These are phyloP conservation scores for Monilinia polystroma DNA, from an alignment of 2,329 filamentous ascomycete genomes.

Conservation along the genomic window DNA sequence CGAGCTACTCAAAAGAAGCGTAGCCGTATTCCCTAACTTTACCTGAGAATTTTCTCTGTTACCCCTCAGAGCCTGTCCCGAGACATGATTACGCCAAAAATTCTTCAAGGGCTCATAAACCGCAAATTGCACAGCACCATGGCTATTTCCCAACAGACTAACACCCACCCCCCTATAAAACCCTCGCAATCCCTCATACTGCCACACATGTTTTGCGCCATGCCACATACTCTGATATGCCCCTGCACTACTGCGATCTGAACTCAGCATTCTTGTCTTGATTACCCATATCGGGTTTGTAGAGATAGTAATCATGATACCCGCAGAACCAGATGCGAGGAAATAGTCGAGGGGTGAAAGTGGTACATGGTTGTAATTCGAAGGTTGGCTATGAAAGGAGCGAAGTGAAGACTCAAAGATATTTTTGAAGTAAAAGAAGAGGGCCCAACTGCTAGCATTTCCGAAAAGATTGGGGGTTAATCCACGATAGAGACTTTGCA, in stretches of 20 bases:
- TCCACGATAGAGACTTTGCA: constrained; percentile 80
- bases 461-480: constrained; percentile 87
- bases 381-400: constrained; percentile 29
- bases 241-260: constrained; percentile 68
- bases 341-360: constrained; percentile 67
- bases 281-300: constrained; percentile 98
- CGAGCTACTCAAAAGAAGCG: constrained; percentile 73
- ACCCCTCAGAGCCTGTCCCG: constrained; percentile 23
- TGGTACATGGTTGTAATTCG: constrained; percentile 15
- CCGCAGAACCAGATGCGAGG: constrained; percentile 67
- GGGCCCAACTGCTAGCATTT: constrained; percentile 84
- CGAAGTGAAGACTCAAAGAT: constrained; percentile 48
- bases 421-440: constrained; percentile 82
- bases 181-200: constrained; percentile 70
- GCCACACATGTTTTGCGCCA: constrained; percentile 66
- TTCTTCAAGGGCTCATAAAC: constrained; percentile 76
- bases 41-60: constrained; percentile 32
- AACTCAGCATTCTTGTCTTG: constrained; percentile 95
- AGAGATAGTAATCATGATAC: constrained; percentile 72
- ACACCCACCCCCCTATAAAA: constrained; percentile 88
- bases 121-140: constrained; percentile 93
- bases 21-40: constrained; percentile 48
- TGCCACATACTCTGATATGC: constrained; percentile 78
- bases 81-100: constrained; percentile 52
- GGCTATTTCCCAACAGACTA: constrained; percentile 80